Base-by-base conservation (phyloP, 2,329 filamentous ascomycete species). In the Xylariales sp. region DNA sequence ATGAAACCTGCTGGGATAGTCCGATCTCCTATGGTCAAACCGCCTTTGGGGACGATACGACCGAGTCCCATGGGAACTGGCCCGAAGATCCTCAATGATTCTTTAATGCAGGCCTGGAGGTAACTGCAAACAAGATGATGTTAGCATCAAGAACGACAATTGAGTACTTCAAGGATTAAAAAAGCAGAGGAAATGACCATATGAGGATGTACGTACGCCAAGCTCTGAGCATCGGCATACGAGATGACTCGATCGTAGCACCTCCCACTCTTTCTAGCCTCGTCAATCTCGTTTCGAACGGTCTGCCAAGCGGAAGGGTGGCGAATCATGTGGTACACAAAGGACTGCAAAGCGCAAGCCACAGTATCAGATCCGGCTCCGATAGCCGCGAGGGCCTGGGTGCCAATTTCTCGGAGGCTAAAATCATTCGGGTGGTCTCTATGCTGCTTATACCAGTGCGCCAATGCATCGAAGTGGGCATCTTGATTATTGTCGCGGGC, bases 381-480 rank as follows among this genome's bases (percentile, higher is more conserved):
- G 3, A 17, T 12, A 4, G 28, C 12, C 2, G 32, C 33, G 5
- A 29, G 33, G 14, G 21, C 21, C 17, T 24, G 14, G 21, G 33
- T 10, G 29, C 33, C 24, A 19, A 41, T 28, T 4, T 38, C 36
- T 14, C 15, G 28, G 34, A 37, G n/a, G 25, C 16, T 37, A 24
- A 37, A 29, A 23, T 25, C 24, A 17, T 38, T 35, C 19, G 35
- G 40, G 16, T 38, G 20, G 18, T 41, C 29, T 4, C 5, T n/a
- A 5, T 37, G 29, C 6, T 19, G 15, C 33, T 32, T 36, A 25
- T 37, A 21, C 40, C 40, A 41, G 30, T 41, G 40, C 15, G 16
- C 14, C n/a, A 37, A 23, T 5, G 38, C 29, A 25, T 41, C 40
- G 34, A 38, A 41, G 17, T 35, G 40, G n/a, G 34, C 35, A 25